Evolutionary conservation across 306 rosid species (phyloP).

Genomic region (Ochetophila trinervis): DNA sequence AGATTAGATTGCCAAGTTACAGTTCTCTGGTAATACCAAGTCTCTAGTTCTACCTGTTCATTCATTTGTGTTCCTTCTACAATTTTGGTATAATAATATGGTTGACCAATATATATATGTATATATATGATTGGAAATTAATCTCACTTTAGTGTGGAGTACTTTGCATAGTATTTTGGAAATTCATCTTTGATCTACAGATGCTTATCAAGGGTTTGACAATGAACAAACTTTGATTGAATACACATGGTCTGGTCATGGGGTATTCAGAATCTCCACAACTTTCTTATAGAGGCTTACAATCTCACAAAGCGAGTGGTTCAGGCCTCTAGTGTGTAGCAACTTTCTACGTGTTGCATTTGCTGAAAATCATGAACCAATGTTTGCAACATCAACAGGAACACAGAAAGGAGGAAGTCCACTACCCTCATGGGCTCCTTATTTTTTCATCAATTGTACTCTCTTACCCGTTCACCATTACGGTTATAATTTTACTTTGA

Average conservation of each 20-base stretch:
- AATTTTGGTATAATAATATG: too few relatives aligned
- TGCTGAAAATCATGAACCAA: background rate
- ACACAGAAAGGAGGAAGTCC: background rate
- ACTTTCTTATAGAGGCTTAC: too few relatives aligned
- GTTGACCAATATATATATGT: too few relatives aligned
- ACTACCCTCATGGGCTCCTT: background rate
- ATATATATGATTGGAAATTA: too few relatives aligned
- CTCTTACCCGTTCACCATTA: background rate
- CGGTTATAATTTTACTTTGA: background rate
- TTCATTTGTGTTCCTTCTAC: too few relatives aligned
- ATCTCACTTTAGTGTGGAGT: too few relatives aligned
- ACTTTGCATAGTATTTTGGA: too few relatives aligned
- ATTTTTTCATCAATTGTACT: background rate
- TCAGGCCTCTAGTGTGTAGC: background rate
- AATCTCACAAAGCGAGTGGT: background rate
- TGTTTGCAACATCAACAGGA: background rate
- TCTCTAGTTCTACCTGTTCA: too few relatives aligned
- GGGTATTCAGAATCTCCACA: background rate
- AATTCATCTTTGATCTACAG: conserved; percentile 2
- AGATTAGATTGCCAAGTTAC: too few relatives aligned
- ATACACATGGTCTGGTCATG: background rate
- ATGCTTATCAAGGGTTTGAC: background rate
- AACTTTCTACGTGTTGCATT: background rate
- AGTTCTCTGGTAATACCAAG: too few relatives aligned
- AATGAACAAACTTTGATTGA: background rate